Conservation (phyloP, 2,329 filamentous ascomycete species). For the Albifimbria verrucaria region DNA sequence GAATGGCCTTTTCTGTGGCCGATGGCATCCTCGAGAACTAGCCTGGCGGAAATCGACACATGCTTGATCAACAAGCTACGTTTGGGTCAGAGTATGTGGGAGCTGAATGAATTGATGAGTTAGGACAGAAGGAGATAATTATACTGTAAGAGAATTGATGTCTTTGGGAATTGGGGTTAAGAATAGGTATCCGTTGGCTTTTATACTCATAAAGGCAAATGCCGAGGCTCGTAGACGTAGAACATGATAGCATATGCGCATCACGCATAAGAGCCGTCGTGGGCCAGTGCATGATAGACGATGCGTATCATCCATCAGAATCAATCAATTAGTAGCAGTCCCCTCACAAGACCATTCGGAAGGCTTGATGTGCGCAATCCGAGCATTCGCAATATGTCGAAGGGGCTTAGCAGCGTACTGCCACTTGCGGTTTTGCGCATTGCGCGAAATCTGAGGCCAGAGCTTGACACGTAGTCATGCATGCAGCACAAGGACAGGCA, state of each 20-base stretch:
- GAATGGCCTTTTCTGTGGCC: slow-evolving; percentile 22
- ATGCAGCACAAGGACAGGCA: background rate
- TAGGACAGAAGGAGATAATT: too few relatives aligned
- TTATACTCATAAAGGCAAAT: background rate
- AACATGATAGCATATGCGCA: background rate
- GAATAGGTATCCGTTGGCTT: background rate
- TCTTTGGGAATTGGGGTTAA: background rate
- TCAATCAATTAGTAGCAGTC: too few relatives aligned
- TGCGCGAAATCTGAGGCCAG: background rate
- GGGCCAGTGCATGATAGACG: too few relatives aligned
- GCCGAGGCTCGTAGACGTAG: background rate
- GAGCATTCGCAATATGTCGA: too few relatives aligned
- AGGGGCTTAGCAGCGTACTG: too few relatives aligned
- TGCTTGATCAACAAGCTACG: too few relatives aligned
- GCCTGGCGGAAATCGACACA: background rate
- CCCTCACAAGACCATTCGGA: too few relatives aligned
- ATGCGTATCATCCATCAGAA: background rate
- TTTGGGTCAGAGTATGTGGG: too few relatives aligned
- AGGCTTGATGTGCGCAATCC: too few relatives aligned
- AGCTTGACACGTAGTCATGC: background rate
- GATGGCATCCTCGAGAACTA: slow-evolving; percentile 21
- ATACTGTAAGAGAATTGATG: too few relatives aligned
- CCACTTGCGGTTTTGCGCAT: background rate
- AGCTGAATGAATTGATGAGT: too few relatives aligned
- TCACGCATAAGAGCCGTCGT: too few relatives aligned